Conservation (phyloP, 2,329 filamentous ascomycete species). For the Pestalotiopsis fici region DNA sequence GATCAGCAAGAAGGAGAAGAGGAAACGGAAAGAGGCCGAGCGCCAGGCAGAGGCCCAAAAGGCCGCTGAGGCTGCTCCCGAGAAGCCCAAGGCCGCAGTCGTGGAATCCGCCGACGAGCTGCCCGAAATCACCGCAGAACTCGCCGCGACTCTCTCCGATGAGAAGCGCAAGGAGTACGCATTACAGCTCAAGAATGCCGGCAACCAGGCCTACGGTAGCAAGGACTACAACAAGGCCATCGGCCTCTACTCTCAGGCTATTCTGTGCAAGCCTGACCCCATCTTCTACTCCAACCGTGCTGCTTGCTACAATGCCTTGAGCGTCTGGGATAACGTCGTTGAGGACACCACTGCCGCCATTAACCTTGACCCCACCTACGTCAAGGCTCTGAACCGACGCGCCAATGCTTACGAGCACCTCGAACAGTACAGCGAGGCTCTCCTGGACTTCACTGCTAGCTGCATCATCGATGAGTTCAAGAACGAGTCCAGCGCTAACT, state of each 20-base stretch:
- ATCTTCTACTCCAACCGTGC: slow-evolving; percentile 99
- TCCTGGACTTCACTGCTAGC: slow-evolving; percentile 96
- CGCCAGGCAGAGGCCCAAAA: slow-evolving; percentile 53
- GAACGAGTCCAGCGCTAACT: slow-evolving; percentile 84
- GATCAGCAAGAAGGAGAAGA: slow-evolving; percentile 85
- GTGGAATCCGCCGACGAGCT: slow-evolving; percentile 67
- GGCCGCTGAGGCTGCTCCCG: slow-evolving; percentile 27
- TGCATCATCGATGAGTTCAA: slow-evolving; percentile 99
- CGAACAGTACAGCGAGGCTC: slow-evolving; percentile 86
- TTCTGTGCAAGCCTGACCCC: slow-evolving; percentile 94
- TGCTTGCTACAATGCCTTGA: slow-evolving; percentile 92
- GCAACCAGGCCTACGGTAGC: slow-evolving; percentile 93
- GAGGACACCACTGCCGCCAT: slow-evolving; percentile 96
- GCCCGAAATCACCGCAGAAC: slow-evolving; percentile 65
- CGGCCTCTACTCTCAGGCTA: slow-evolving; percentile 91
- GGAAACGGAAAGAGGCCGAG: slow-evolving; percentile 82
- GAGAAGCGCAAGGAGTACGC: slow-evolving; percentile 85
- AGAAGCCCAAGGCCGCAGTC: slow-evolving; percentile 46
- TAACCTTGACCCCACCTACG: slow-evolving; percentile 89
- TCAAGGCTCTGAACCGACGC: slow-evolving; percentile 95
- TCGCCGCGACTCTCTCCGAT: slow-evolving; percentile 49
- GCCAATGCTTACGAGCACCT: slow-evolving; percentile 97
- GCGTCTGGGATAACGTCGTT: slow-evolving; percentile 93
- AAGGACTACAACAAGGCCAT: slow-evolving; percentile 96
- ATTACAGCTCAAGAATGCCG: slow-evolving; percentile 88